Percentiles rank a stretch among this genome's conserved stretches.
Conservation (phyloP, 108 stramenopile species). For the Nitzschia putrida region DNA sequence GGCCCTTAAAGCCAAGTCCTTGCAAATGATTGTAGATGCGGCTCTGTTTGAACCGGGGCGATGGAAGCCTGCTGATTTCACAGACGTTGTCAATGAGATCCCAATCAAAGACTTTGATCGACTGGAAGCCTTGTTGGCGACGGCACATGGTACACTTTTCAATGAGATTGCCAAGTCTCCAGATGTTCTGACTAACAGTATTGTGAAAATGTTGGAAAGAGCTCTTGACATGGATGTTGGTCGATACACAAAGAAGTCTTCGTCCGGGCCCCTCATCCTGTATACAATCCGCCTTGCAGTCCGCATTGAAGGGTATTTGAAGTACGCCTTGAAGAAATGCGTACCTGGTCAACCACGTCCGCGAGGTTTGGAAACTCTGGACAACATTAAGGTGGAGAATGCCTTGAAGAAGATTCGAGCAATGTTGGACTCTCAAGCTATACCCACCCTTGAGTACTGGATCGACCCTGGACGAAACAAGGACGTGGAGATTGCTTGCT, state of each 20-base stretch:
- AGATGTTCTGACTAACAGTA: constrained; percentile 76
- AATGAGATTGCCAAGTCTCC: constrained; percentile 96
- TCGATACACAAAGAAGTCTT: constrained; percentile 74
- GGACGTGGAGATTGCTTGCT: constrained; percentile 83
- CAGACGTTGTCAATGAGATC: constrained; percentile 73
- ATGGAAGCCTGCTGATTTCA: constrained; percentile 85
- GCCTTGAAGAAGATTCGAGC: constrained; percentile 76
- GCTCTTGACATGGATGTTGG: constrained; percentile 95
- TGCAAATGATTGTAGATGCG: constrained; percentile 94
- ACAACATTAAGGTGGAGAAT: constrained; percentile 74
- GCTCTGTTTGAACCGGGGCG: constrained; percentile 94
- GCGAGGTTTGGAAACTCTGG: constrained; percentile 81
- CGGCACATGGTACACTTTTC: constrained; percentile 90
- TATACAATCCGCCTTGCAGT: constrained; percentile 94
- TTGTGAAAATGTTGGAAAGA: constrained; percentile 90
- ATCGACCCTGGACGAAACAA: constrained; percentile 81
- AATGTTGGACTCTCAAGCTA: constrained; percentile 82
- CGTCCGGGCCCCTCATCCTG: constrained; percentile 91
- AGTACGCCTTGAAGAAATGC: constrained; percentile 85
- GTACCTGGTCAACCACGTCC: constrained; percentile 77
- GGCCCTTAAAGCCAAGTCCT: constrained; percentile 81
- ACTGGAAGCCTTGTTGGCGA: constrained; percentile 77
- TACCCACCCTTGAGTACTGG: constrained; percentile 97
- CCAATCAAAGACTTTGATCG: constrained; percentile 77
- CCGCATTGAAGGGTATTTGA: constrained; percentile 89